Conservation (phyloP, 1,139 yeast genomes). For the Blastobotrys indianensis region DNA sequence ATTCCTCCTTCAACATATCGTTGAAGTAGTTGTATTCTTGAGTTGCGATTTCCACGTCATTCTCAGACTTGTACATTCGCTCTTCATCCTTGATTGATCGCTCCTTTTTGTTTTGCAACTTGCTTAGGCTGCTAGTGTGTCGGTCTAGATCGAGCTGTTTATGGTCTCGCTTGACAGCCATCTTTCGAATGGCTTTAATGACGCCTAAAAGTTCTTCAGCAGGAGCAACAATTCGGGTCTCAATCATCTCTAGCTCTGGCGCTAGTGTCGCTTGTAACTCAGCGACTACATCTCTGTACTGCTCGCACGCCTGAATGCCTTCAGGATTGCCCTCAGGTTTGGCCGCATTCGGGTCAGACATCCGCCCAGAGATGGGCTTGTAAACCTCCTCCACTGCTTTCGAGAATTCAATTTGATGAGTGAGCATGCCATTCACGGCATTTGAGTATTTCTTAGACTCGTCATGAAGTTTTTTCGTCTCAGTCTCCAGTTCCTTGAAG, state of each 20-base stretch:
- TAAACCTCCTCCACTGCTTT: constrained; percentile 92
- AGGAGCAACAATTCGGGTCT: constrained; percentile 81
- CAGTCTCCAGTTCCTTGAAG: constrained; percentile 83
- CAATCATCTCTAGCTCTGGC: constrained; percentile 92
- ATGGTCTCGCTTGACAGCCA: constrained; percentile 93
- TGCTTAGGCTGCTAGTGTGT: constrained; percentile 60
- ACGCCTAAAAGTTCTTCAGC: constrained; percentile 85
- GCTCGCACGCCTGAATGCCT: constrained; percentile 91
- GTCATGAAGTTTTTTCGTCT: constrained; percentile 82
- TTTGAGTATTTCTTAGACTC: constrained; percentile 84
- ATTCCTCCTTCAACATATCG: constrained; percentile 83
- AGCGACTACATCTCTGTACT: constrained; percentile 78
- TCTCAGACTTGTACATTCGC: constrained; percentile 79
- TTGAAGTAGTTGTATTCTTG: constrained; percentile 95
- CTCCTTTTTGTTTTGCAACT: constrained; percentile 77
- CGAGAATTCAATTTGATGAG: constrained; percentile 87
- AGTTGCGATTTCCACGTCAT: constrained; percentile 82
- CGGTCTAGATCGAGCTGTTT: constrained; percentile 93
- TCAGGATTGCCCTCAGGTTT: constrained; percentile 93
- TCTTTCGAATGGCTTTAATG: constrained; percentile 76
- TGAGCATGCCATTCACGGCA: constrained; percentile 90
- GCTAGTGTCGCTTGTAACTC: constrained; percentile 79
- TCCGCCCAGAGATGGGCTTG: constrained; percentile 89
- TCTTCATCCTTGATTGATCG: constrained; percentile 85
- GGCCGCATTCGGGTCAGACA: constrained; percentile 81